Percentiles rank a stretch among this genome's conserved stretches.
phyloP scores from a whole-genome alignment of 1,284 basidiomycete genomes.

The Marasmius sp. region DNA sequence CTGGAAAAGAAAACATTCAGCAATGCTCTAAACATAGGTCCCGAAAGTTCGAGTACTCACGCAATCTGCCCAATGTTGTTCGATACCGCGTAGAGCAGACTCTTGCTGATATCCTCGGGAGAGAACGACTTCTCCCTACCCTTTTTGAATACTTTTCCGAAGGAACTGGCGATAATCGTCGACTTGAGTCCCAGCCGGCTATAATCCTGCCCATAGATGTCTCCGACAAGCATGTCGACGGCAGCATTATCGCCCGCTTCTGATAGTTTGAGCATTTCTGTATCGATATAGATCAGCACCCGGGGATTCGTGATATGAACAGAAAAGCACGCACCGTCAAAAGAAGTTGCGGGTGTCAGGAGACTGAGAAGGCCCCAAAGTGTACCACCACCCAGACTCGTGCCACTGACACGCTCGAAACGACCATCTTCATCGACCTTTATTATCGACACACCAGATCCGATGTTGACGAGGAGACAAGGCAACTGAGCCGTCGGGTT shows the following conservation, averaged over 20 bases:
- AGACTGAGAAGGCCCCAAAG: constrained; percentile 96
- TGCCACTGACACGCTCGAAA: constrained; percentile 97
- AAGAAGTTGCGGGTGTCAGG: constrained; percentile 92
- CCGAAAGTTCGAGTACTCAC: constrained; percentile 51
- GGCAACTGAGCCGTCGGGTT: constrained; percentile 88
- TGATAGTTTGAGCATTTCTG: constrained; percentile 95
- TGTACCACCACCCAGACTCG: constrained; percentile 98
- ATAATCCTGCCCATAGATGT: constrained; percentile 97
- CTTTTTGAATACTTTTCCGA: constrained; percentile 98
- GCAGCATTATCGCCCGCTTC: constrained; percentile 91
- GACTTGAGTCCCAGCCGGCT: constrained; percentile 94
- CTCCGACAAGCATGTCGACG: constrained; percentile 99
- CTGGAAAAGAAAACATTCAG: constrained; percentile 39
- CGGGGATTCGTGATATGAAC: constrained; percentile 2
- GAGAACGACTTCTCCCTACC: constrained; percentile 79
- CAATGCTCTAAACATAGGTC: constrained; percentile 12
- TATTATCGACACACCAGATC: constrained; percentile 96
- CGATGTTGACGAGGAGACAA: constrained; percentile 97
- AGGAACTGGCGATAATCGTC: constrained; percentile 96
- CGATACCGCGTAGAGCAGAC: constrained; percentile 92
- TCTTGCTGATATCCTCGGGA: constrained; percentile 93
- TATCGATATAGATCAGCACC: constrained; percentile 11
- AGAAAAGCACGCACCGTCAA: constrained; percentile 77
- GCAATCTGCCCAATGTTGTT: constrained; percentile 99
- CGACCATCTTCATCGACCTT: constrained; percentile 94